Conservation (phyloP, 176 grass and related monocot species). For the Aegilops sharonensis region DNA sequence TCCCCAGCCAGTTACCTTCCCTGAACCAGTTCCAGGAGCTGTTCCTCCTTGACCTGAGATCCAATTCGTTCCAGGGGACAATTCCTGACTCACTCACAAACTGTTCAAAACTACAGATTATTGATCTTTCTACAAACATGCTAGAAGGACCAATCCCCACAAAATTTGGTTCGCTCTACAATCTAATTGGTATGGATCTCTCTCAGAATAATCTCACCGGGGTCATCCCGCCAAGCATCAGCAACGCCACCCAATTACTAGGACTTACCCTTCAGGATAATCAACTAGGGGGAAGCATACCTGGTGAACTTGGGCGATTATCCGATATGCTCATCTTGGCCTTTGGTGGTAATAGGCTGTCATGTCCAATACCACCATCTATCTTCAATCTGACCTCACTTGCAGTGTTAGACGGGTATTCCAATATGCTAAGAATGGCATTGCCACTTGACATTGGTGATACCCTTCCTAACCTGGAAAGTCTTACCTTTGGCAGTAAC, state of each 20-base stretch:
- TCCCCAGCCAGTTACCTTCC: background rate
- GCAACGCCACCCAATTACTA: background rate
- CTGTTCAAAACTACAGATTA: background rate
- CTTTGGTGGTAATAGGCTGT: no score
- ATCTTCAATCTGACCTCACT: no score
- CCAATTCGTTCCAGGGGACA: background rate
- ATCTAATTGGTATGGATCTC: background rate
- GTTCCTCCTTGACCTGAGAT: rapidly evolving
- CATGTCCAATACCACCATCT: no score
- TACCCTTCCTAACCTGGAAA: no score
- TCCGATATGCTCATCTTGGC: rapidly evolving
- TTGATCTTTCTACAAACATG: no score
- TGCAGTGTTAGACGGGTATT: no score
- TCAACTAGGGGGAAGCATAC: no score
- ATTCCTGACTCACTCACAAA: background rate
- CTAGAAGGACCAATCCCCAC: background rate
- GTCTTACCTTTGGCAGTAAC: no score
- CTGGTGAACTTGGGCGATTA: no score
- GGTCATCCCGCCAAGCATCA: background rate
- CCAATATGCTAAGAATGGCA: no score
- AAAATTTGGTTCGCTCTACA: background rate
- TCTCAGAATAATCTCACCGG: background rate
- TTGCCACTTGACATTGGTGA: no score
- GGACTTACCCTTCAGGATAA: no score
- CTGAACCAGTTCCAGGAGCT: background rate